Percentiles rank a stretch among this genome's conserved stretches.
phyloP scores from a whole-genome alignment of 2,329 filamentous ascomycete genomes.

The Pyrenochaeta sp. region DNA sequence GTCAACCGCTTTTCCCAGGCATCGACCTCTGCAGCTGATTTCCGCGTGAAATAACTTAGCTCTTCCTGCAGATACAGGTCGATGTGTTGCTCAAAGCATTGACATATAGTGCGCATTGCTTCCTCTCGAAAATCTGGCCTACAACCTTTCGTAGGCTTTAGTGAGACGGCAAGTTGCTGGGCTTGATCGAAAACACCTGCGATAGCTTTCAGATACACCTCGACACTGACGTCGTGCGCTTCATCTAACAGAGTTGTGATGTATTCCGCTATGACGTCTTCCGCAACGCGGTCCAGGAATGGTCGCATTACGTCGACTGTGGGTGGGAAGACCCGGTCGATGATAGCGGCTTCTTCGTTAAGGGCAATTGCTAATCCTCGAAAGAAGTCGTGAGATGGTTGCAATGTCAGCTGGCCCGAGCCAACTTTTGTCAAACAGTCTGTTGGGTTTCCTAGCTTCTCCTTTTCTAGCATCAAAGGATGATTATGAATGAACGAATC shows the following conservation, averaged over 20 bases:
- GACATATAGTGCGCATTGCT: constrained; percentile 72
- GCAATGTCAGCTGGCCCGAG: constrained; percentile 73
- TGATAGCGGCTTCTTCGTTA: constrained; percentile 82
- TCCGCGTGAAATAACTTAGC: constrained; percentile 80
- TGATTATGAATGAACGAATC: constrained; percentile 92
- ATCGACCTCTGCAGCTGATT: constrained; percentile 78
- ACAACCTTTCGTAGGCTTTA: constrained; percentile 72
- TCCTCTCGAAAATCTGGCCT: constrained; percentile 69
- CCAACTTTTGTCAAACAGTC: constrained; percentile 80
- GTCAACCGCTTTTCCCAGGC: constrained; percentile 92
- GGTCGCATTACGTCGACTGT: constrained; percentile 75
- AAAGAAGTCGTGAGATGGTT: constrained; percentile 85
- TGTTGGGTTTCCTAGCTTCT: constrained; percentile 75
- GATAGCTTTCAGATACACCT: constrained; percentile 83
- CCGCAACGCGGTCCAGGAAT: constrained; percentile 82
- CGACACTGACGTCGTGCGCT: constrained; percentile 76
- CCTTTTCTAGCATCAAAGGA: constrained; percentile 78
- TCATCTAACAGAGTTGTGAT: constrained; percentile 87
- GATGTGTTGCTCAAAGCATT: constrained; percentile 90
- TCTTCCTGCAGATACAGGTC: constrained; percentile 94
- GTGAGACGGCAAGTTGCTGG: constrained; percentile 75
- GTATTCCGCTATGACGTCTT: constrained; percentile 86
- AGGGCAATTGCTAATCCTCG: constrained; percentile 75
- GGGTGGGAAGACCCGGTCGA: constrained; percentile 82
- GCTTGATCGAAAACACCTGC: constrained; percentile 89